Base-by-base conservation (phyloP, 305 asterid species). In the Solanum hybrid region DNA sequence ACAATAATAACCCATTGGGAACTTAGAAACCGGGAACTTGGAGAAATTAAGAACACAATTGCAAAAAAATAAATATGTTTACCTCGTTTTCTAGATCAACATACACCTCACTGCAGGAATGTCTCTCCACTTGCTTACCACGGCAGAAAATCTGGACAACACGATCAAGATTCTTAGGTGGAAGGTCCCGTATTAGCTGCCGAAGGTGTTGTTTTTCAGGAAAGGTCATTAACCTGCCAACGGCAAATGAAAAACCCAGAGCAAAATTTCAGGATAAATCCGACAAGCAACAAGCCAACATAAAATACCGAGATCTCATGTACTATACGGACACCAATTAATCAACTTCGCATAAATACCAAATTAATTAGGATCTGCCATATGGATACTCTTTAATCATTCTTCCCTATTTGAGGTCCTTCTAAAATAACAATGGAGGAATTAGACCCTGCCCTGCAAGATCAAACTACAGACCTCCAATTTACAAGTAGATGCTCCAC, bases 401-500 rank as follows among this genome's bases (percentile, higher is more conserved):
- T 84, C 40, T 51, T 42, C 71, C 86, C 26, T 15, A 82, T 15
- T 42, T 26, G 11, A 45, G 72, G 87, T 15, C 73, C 40, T 82
- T 82, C 38, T 22, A 29, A 29, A 29, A 82, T 17, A 42, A 42
- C 27, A 45, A 82, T 0, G 19, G 15, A 29, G 73, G 69, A 26
- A 7, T 14, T 26, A 14, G 34, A 29, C 27, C 27, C 73, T 42
- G 24, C 38, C 72, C 38, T 91, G 95, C 96, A 94, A 94, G 97
- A 95, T 96, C 97, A 96, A 96, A 95, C 98, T 95, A 86, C 96
- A 93, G 98, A 94, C 96, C 98, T 94, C 92, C 95, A 94, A 96
- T 97, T 94, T 96, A 96, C 99, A 96, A 94, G 98, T 96, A 93
- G 96, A 92, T 97, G 98, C 98, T 97, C 98, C 96, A 96, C 98